Conservation (phyloP, 768 basidiomycete genomes). For the Rhizopogon vesiculosus region DNA sequence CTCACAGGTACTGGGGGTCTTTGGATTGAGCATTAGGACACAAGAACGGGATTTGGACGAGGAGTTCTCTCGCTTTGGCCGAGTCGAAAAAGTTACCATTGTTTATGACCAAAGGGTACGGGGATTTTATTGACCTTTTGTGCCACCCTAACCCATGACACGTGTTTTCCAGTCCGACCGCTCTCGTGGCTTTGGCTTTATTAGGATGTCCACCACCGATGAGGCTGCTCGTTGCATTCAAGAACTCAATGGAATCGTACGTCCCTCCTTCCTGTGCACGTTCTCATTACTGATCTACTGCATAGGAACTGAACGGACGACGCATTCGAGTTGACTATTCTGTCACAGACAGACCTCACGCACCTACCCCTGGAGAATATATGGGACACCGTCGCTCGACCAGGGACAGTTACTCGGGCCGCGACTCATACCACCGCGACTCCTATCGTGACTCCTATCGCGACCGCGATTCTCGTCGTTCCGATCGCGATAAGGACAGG, state of each 20-base stretch:
- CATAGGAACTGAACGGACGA: conserved; percentile 88
- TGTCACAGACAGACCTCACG: conserved; percentile 89
- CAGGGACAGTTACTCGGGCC: conserved; percentile 41
- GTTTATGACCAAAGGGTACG: conserved; percentile 95
- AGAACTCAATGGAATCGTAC: conserved; percentile 86
- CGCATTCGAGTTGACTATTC: conserved; percentile 97
- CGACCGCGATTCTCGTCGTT: conserved; percentile 39
- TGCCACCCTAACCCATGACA: conserved; percentile 16
- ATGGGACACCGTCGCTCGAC: conserved; percentile 80
- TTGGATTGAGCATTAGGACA: conserved; percentile 95
- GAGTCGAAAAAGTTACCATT: conserved; percentile 92
- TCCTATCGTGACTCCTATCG: conserved; percentile 39
- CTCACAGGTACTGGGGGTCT: conserved; percentile 90
- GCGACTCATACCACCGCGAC: conserved; percentile 44
- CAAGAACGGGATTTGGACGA: conserved; percentile 92
- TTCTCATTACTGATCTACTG: conserved; percentile 4
- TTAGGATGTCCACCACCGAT: conserved; percentile 86
- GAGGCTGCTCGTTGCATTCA: conserved; percentile 86
- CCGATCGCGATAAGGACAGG: conserved; percentile 44
- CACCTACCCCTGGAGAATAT: conserved; percentile 96
- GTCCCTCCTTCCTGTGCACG: conserved; percentile 22
- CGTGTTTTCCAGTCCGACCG: conserved; percentile 67
- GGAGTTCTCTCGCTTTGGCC: conserved; percentile 85
- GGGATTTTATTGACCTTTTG: neutral
- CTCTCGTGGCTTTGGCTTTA: conserved; percentile 97